Evolutionary conservation across 192 early-diverging fungal genomes (phyloP).

Genomic region (Backusella liffmaniae): DNA sequence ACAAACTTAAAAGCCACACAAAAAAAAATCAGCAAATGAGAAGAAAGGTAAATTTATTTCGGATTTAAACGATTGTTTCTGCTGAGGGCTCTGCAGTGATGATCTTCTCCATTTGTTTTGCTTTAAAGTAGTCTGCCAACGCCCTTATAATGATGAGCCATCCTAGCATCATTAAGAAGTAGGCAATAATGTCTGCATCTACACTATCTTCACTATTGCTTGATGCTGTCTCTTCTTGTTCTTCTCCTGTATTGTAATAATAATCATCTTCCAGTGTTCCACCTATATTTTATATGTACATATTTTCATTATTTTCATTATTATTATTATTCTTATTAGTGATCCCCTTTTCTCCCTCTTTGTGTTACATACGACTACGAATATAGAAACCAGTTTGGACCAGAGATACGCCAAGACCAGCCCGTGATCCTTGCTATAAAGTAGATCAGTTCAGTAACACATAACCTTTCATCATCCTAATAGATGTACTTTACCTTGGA

Average conservation of each 20-base stretch:
- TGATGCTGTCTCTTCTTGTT: constrained; percentile 11
- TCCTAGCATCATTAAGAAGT: constrained; percentile 73
- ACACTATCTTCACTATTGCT: constrained; percentile 2
- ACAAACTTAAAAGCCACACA: background rate
- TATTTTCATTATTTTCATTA: background rate
- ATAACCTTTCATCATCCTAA: background rate
- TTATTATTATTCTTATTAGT: background rate
- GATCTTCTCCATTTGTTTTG: constrained; percentile 68
- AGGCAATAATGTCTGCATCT: constrained; percentile 54
- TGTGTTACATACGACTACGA: constrained; percentile 47
- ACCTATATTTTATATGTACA: constrained; percentile 6
- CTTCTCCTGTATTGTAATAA: constrained; percentile 24
- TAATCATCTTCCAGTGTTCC: constrained; percentile 36
- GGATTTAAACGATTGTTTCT: constrained; percentile 28
- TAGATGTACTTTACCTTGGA: constrained; percentile 53
- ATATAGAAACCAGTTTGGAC: constrained; percentile 77
- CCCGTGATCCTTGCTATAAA: constrained; percentile 64
- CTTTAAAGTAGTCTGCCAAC: constrained; percentile 69
- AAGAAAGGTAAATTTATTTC: background rate
- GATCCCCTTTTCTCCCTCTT: background rate
- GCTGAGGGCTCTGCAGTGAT: constrained; percentile 40
- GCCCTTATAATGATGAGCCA: constrained; percentile 72
- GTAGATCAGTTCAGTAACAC: background rate
- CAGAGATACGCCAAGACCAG: constrained; percentile 80
- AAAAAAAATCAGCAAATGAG: background rate